phyloP scores from a whole-genome alignment of 495 filamentous ascomycete species.

The Hypoxylon fuscum region DNA sequence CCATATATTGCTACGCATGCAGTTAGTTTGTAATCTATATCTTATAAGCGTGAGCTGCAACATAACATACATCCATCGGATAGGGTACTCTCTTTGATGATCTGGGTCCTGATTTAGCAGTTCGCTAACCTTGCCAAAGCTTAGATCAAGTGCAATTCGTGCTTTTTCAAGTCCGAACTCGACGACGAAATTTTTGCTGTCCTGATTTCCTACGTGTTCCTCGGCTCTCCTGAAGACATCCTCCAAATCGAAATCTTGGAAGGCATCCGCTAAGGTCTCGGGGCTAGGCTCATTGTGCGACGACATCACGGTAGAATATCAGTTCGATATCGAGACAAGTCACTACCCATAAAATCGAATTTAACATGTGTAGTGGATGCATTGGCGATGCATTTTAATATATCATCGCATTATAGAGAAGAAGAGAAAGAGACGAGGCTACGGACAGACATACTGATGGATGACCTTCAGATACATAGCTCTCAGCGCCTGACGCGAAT shows the following conservation, averaged over 20 bases:
- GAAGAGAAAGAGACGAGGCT: not conserved
- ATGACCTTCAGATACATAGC: slow-evolving; percentile 5
- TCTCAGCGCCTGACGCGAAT: slow-evolving; percentile 16
- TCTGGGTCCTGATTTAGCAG: slow-evolving; percentile 43
- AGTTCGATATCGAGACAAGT: not conserved
- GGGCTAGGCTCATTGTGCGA: slow-evolving; percentile 9
- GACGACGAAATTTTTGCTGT: slow-evolving; percentile 71
- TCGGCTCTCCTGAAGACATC: slow-evolving; percentile 55
- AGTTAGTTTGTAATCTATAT: slow-evolving; percentile 21
- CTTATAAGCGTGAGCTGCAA: slow-evolving; percentile 1
- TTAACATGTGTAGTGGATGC: too few relatives aligned
- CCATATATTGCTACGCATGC: slow-evolving; percentile 71
- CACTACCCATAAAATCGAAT: too few relatives aligned
- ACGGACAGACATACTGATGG: not conserved
- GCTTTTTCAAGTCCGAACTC: slow-evolving; percentile 74
- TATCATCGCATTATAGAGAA: slow-evolving; percentile 6
- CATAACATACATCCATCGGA: slow-evolving; percentile 74
- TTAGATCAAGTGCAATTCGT: slow-evolving; percentile 68
- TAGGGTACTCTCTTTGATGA: slow-evolving; percentile 34
- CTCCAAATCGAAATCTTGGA: slow-evolving; percentile 65
- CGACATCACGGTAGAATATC: slow-evolving; percentile 15
- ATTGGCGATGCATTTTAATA: slow-evolving; percentile 1
- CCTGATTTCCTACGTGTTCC: slow-evolving; percentile 45
- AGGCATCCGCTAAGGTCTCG: slow-evolving; percentile 40
- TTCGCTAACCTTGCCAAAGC: slow-evolving; percentile 51